These are phyloP conservation scores for Sechiopsis laciniata DNA, from an alignment of 306 rosid species.

Conservation along the genomic window DNA sequence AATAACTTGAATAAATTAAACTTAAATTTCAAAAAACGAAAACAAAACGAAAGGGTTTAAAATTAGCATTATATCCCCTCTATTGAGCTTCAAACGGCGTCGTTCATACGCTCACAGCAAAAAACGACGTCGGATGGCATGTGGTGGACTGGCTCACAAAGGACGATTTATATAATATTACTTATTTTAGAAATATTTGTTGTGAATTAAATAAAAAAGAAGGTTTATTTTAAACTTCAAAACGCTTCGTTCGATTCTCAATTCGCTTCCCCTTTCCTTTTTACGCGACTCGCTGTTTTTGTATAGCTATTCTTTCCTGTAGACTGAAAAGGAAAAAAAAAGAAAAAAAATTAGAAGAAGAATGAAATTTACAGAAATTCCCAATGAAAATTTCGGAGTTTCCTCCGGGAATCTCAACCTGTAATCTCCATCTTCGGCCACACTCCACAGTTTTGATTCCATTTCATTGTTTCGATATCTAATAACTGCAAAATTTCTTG, in stretches of 20 bases:
- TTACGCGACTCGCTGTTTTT: slow-evolving; percentile 3
- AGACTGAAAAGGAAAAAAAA: slow-evolving; percentile 22
- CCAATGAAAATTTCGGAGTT: slow-evolving; percentile 32
- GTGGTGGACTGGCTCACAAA: not conserved
- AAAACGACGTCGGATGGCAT: not conserved
- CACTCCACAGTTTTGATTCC: slow-evolving; percentile 28
- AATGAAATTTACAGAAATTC: slow-evolving; percentile 26
- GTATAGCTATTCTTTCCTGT: slow-evolving; percentile 23
- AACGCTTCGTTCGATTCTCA: slow-evolving; percentile 48
- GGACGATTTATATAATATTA: no score
- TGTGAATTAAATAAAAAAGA: slow-evolving; percentile 19
- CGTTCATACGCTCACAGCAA: not conserved
- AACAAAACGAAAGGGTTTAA: no score
- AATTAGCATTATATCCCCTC: not conserved
- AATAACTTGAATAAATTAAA: no score
- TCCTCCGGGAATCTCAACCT: slow-evolving; percentile 43
- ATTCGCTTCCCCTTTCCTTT: slow-evolving; percentile 22
- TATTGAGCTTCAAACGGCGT: not conserved
- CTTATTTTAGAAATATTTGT: not conserved
- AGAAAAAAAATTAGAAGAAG: slow-evolving; percentile 1
- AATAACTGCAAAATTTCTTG: not conserved
- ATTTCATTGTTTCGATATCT: slow-evolving; percentile 1
- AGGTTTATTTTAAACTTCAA: slow-evolving; percentile 22
- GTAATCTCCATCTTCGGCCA: slow-evolving; percentile 31
- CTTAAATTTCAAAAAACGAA: no score